Base-by-base conservation (phyloP, 257 asterid species). In the Mentha longifolia region DNA sequence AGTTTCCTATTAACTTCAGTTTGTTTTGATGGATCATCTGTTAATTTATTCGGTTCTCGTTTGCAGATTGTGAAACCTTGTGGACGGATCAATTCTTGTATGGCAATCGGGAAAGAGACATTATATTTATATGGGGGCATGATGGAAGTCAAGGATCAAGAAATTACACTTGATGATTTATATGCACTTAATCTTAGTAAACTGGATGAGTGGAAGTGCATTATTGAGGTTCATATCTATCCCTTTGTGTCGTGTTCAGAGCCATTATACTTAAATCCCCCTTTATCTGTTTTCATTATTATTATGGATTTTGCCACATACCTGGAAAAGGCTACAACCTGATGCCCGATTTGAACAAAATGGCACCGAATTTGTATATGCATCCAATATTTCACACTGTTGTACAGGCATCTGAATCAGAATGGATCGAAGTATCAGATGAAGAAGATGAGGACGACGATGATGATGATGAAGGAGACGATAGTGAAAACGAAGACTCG, bases 131-230 rank as follows among this genome's bases (percentile, higher is more conserved):
- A 85, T 49, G 99, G 99, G 19, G 99, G 99, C 75, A 88, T 89
- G 97, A 88, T 92, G 98, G 99, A 95, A 84, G 46, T 84, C 76
- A 89, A 87, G 81, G 99, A 95, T 81, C 90, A 39, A 79, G 99
- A 95, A 82, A 83, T 92, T 51, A 89, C 99, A 7, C 96, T 95
- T 39, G 98, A 95, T 70, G 99, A 95, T 85, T 81, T 95, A 13
- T 87, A 92, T 76, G 79, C 88, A 15, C 96, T 95, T 57, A 92
- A 92, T 82, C 98, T 95, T 68, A 89, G 90, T 85, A 95, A 95
- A 80, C 88, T 95, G 72, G 99, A 95, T 65, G 99, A 89, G 69
- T 95, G 99, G 99, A 91, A 87, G 82, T 95, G 99, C 90, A 67
- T 95, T 51, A 82, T 92, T 66, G 82, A 80, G 92, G 99, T 95